A percentile compares a stretch with the other conserved stretches of the same genome.
Evolutionary conservation across 176 grass and related monocot species (phyloP).

Genomic region (Paspalum notatum): DNA sequence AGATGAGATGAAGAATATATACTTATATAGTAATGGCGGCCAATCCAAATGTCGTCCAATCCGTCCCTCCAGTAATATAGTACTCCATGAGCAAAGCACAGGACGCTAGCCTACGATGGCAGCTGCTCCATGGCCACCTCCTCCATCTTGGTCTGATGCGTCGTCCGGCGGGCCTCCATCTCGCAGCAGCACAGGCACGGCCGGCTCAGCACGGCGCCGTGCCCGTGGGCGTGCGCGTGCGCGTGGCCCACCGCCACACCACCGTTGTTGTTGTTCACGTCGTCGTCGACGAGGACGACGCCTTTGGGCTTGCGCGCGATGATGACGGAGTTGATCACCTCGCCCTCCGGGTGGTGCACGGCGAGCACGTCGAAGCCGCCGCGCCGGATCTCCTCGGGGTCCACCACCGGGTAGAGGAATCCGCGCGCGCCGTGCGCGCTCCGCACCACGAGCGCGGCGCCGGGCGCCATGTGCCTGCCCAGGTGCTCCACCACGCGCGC

Average conservation of each 20-base stretch:
- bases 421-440: constrained; percentile 87
- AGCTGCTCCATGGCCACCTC: constrained; percentile 72
- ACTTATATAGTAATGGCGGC: too few relatives aligned
- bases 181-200: constrained; percentile 72
- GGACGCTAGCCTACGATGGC: too few relatives aligned
- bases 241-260: neutral
- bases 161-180: constrained; percentile 61
- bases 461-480: constrained; percentile 66
- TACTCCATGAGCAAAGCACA: too few relatives aligned
- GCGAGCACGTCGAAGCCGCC: constrained; percentile 75
- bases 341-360: constrained; percentile 78
- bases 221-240: neutral
- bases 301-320: constrained; percentile 74
- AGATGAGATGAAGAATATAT: too few relatives aligned
- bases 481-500: constrained; percentile 68
- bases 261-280: neutral
- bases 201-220: constrained; percentile 38
- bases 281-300: too few relatives aligned
- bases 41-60: too few relatives aligned
- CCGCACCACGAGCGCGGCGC: constrained; percentile 73
- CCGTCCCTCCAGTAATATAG: too few relatives aligned
- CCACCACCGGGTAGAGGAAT: constrained; percentile 90
- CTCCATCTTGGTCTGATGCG: constrained; percentile 71
- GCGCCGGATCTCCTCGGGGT: constrained; percentile 60
- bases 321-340: constrained; percentile 98